phyloP scores from a whole-genome alignment of 2,329 filamentous ascomycete species.

The Botrytis elliptica region DNA sequence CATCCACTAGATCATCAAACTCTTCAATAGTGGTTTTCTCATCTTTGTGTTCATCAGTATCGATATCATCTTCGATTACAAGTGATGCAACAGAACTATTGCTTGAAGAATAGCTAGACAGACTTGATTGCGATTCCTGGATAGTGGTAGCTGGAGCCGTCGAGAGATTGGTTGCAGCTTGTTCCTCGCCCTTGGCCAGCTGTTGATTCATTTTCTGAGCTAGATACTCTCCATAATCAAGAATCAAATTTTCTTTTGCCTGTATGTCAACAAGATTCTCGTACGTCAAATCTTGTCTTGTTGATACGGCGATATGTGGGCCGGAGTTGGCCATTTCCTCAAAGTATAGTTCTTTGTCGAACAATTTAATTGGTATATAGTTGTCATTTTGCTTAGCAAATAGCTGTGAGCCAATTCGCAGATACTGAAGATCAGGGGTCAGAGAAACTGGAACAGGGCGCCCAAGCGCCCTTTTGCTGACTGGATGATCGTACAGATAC shows the following conservation, averaged over 20 bases:
- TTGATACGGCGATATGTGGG: background rate
- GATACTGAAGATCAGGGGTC: background rate
- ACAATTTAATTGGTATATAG: background rate
- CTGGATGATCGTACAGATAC: conserved; percentile 3
- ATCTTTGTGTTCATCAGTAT: background rate
- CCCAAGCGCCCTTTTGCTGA: background rate
- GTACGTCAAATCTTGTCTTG: background rate
- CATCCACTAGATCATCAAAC: background rate
- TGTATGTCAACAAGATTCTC: background rate
- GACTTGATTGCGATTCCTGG: background rate
- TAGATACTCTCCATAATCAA: conserved; percentile 8
- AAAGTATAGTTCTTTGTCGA: background rate
- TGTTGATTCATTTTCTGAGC: background rate
- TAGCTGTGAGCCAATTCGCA: background rate
- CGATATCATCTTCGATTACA: background rate
- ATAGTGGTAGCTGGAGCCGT: background rate
- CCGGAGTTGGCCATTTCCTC: background rate
- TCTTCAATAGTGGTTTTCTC: background rate
- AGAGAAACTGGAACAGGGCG: conserved; percentile 2
- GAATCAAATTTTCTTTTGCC: background rate
- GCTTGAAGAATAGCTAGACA: background rate
- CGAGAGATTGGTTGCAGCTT: background rate
- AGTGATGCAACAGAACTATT: background rate
- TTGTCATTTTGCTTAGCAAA: background rate
- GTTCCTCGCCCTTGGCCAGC: background rate